These are phyloP conservation scores for Entamoeba histolytica DNA, from an alignment of 208 protist genomes.

Conservation along the genomic window DNA sequence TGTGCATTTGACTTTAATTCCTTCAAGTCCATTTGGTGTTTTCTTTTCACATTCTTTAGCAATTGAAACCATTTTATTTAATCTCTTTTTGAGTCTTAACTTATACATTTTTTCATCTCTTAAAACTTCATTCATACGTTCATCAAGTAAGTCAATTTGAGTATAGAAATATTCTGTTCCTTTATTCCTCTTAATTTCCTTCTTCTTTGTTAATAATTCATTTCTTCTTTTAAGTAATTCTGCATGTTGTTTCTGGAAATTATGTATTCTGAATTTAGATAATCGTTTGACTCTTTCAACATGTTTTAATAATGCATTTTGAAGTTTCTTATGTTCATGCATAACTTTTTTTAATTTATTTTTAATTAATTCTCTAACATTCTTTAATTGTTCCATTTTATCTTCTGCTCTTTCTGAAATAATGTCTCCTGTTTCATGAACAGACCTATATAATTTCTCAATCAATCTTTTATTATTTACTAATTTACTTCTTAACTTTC, in stretches of 20 bases:
- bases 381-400: background rate
- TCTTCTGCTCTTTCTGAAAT: background rate
- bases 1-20: background rate
- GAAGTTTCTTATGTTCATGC: background rate
- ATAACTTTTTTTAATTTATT: background rate
- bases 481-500: background rate
- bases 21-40: background rate
- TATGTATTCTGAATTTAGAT: background rate
- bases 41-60: background rate
- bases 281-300: background rate
- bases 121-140: background rate
- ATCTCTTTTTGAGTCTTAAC: background rate
- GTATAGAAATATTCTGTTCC: background rate
- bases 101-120: background rate
- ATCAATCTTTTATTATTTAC: background rate
- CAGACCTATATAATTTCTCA: background rate
- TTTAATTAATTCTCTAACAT: background rate
- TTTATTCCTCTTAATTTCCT: background rate
- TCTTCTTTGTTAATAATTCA: background rate
- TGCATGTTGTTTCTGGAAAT: background rate
- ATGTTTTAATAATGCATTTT: background rate
- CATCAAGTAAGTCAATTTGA: background rate
- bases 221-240: background rate
- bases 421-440: background rate
- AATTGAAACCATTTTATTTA: background rate